Base-by-base conservation (phyloP, 495 filamentous ascomycete species). In the Poronia punctata region DNA sequence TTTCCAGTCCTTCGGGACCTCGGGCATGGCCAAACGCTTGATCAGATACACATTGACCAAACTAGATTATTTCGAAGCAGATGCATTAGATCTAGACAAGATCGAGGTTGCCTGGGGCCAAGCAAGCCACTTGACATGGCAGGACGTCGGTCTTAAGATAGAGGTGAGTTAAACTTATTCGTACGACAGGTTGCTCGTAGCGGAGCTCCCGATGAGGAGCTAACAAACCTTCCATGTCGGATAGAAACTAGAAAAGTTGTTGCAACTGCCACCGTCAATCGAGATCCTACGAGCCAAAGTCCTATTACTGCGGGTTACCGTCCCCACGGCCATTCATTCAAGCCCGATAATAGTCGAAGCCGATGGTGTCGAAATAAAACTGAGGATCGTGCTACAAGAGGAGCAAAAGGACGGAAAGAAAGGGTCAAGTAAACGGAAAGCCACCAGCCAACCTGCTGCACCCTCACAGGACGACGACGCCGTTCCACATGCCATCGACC, bases 311-410 rank as follows among this genome's bases (percentile, higher is more conserved):
- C 78, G 82, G 35, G 65, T 93, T 26, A 90, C 81, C 1, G 66
- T 96, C 33, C 86, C 87, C 5, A 76, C 86, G 50, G 84, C 94
- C 55, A 74, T 94, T 30, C 84, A 85, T 59, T 79, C 72, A 35
- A 89, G 78, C 44, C 76, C 83, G 10, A 89, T 95, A 47, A 64
- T 74, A 8, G 79, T 82, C 40, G 84, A 95, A 56, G 70, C 83
- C 9, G 76, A 86, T 47, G 88, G 87, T 17, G 75, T 94, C 33
- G 72, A 87, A 43, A 69, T 87, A 21, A 76, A 80, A 48, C 46
- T 84, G n/a, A 61, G 56, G 33, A 59, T 70, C 30, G 32, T 57
- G 16, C 54, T 58, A 14, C 58, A 56, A 41, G 54, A 66, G 21
- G 56, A 60, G 38, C 31, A 35, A 40, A 22, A 45, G 8, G 14